Evolutionary conservation across 257 asterid species (phyloP).

Genomic region (Dorcoceras hygrometricum): DNA sequence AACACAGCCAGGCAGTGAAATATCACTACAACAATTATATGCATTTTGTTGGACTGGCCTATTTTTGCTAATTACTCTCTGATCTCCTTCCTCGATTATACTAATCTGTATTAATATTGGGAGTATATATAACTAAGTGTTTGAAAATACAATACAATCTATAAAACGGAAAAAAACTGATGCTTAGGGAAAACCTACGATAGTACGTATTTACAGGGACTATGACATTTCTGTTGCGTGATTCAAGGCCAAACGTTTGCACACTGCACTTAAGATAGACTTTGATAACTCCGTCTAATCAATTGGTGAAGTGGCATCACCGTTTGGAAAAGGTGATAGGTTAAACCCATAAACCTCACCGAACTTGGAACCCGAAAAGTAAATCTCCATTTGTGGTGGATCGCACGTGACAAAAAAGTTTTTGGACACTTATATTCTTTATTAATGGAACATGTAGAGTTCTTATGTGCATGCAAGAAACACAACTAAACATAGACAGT

Average conservation of each 20-base stretch:
- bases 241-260: not conserved
- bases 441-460: too few species aligned
- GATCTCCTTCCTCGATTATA: constrained; percentile 1
- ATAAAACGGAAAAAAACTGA: not conserved
- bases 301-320: too few species aligned
- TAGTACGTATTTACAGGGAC: not conserved
- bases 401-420: too few species aligned
- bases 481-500: too few species aligned
- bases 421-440: too few species aligned
- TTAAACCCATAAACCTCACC: too few species aligned
- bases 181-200: not conserved
- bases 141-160: too few species aligned
- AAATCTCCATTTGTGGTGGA: too few species aligned
- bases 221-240: not conserved
- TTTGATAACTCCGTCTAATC: too few species aligned
- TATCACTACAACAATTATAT: not conserved
- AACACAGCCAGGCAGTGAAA: not conserved
- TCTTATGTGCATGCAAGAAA: too few species aligned
- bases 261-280: not conserved
- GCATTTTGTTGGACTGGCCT: not conserved
- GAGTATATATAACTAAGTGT: not conserved
- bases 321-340: too few species aligned
- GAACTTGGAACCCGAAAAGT: too few species aligned
- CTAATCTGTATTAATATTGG: constrained; percentile 12
- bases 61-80: constrained; percentile 5